A percentile compares a stretch with the other conserved stretches of the same genome.
Conservation (phyloP, 495 filamentous ascomycete species). For the Trichoderma orchidacearum region DNA sequence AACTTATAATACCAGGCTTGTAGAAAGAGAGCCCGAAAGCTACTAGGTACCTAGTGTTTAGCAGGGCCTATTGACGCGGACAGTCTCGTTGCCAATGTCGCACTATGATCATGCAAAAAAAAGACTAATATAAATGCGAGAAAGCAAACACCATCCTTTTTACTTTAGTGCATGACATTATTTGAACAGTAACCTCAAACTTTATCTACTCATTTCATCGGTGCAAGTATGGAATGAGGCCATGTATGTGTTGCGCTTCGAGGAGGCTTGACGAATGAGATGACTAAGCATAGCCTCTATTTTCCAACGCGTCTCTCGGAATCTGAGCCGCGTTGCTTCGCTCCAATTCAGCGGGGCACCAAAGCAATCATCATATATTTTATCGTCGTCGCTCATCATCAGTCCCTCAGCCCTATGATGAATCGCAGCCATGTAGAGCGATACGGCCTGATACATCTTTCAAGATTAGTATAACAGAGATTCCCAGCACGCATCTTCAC, state of each 20-base stretch:
- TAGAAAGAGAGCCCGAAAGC: too few species aligned
- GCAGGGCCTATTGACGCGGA: too few species aligned
- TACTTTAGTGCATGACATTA: too few species aligned
- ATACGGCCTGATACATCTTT: background rate
- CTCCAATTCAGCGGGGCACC: background rate
- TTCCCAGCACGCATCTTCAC: background rate
- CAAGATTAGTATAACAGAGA: background rate
- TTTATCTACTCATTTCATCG: too few species aligned
- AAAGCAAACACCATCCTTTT: too few species aligned
- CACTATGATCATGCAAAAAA: too few species aligned
- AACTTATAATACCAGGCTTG: too few species aligned
- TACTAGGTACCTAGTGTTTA: too few species aligned
- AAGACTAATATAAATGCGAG: too few species aligned
- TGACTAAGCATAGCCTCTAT: background rate
- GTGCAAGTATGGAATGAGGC: background rate
- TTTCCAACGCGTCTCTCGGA: background rate
- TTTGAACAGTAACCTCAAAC: too few species aligned
- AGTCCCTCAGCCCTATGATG: background rate
- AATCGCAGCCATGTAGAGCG: background rate
- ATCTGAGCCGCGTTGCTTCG: background rate
- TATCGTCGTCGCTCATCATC: background rate
- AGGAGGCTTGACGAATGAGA: background rate
- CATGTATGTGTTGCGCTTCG: background rate
- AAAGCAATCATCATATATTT: background rate
- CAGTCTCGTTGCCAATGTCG: too few species aligned